Percentiles rank a stretch among this genome's conserved stretches.
phyloP scores from a whole-genome alignment of 352 stramenopile genomes.

The Globisporangium camurandrum region DNA sequence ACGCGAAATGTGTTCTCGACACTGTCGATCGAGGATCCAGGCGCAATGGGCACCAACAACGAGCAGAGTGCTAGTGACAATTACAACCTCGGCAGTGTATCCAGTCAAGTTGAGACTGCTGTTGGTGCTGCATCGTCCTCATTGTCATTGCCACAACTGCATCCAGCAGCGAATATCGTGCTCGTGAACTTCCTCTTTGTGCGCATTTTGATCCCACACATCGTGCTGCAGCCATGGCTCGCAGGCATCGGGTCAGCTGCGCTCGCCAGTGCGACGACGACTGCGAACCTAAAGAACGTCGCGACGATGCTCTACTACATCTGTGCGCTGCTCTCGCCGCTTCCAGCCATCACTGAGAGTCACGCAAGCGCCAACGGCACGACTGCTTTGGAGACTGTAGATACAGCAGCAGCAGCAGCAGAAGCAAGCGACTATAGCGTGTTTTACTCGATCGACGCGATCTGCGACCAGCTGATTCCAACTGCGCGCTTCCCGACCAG shows the following conservation, averaged over 20 bases:
- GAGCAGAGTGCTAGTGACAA: no score
- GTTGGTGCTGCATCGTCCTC: constrained; percentile 2
- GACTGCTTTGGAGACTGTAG: no score
- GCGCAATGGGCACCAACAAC: neutral
- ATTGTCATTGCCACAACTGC: neutral
- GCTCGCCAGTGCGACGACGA: constrained; percentile 15
- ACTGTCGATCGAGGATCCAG: neutral
- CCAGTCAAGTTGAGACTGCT: no score
- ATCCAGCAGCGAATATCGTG: constrained; percentile 36
- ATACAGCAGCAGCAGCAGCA: neutral
- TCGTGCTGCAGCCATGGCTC: constrained; percentile 45
- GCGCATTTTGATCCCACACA: constrained; percentile 47
- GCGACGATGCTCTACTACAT: constrained; percentile 52
- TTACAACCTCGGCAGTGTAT: no score
- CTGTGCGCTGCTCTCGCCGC: constrained; percentile 26
- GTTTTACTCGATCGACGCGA: constrained; percentile 22
- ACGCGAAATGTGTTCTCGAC: constrained; percentile 29
- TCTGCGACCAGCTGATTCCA: constrained; percentile 19
- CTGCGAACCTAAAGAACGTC: constrained; percentile 34
- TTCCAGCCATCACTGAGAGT: constrained; percentile 20
- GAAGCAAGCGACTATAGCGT: constrained; percentile 1
- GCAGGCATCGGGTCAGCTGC: constrained; percentile 24
- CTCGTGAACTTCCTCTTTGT: constrained; percentile 58
- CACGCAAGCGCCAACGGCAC: no score
- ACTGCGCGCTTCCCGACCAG: constrained; percentile 22